phyloP scores from a whole-genome alignment of 2,329 filamentous ascomycete genomes.

The Colletotrichum horii region DNA sequence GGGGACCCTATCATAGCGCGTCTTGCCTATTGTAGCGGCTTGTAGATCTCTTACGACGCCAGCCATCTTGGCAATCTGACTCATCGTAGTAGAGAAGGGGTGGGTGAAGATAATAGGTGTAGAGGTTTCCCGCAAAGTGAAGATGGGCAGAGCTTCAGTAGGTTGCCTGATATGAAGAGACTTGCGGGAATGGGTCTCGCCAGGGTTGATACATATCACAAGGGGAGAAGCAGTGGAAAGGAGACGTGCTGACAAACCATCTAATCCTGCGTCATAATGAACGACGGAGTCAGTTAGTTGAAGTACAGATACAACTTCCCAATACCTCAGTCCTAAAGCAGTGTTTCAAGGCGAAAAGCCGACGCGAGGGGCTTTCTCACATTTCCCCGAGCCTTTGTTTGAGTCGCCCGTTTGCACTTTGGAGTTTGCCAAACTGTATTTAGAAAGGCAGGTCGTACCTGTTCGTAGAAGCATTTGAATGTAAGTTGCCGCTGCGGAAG shows the following conservation, averaged over 20 bases:
- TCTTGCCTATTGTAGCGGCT: neutral
- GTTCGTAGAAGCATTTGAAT: neutral
- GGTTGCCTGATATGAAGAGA: rapidly evolving
- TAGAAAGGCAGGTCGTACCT: neutral
- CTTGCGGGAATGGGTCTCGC: too few species aligned
- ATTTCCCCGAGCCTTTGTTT: neutral
- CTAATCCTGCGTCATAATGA: neutral
- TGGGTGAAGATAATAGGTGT: neutral
- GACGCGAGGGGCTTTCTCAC: neutral
- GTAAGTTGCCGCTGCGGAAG: neutral
- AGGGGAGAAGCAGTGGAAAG: neutral
- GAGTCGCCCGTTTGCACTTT: neutral
- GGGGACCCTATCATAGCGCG: neutral
- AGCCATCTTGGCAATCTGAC: neutral
- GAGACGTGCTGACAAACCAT: neutral
- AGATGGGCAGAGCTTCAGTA: neutral
- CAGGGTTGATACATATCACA: neutral
- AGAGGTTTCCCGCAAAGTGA: neutral
- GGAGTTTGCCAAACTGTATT: neutral
- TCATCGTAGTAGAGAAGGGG: neutral
- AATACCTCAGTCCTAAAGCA: neutral
- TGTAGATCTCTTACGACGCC: neutral
- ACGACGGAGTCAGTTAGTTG: neutral
- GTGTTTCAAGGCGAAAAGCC: neutral
- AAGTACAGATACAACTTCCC: neutral